A percentile compares a stretch with the other conserved stretches of the same genome.
Evolutionary conservation across 129 eudicot genomes (phyloP).

Genomic region (carrot (Daucus carota)): DNA sequence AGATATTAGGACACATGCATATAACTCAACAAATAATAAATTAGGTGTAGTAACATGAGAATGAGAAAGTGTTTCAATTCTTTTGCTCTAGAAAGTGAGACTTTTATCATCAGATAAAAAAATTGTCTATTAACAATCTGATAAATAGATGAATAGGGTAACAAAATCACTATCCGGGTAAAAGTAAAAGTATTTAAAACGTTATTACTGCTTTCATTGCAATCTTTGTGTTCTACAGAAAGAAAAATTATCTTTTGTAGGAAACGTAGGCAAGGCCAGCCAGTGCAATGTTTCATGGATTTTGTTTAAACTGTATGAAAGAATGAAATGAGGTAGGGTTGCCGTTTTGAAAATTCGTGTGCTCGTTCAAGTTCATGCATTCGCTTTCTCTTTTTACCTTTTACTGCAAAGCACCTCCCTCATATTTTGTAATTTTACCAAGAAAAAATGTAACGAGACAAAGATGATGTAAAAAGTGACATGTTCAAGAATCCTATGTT

Average conservation of each 20-base stretch:
- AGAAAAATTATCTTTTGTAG: too few relatives aligned
- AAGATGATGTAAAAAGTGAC: neutral
- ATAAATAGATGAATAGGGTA: neutral
- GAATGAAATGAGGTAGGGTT: neutral
- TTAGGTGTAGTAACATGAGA: conserved; percentile 11
- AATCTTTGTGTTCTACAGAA: neutral
- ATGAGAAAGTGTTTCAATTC: conserved; percentile 12
- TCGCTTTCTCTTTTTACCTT: neutral
- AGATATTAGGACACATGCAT: neutral
- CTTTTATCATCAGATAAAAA: neutral
- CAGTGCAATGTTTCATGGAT: neutral
- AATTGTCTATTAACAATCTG: neutral
- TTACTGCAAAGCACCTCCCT: neutral
- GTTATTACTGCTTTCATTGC: neutral
- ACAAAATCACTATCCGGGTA: neutral
- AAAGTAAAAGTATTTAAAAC: neutral
- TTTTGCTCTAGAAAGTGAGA: neutral
- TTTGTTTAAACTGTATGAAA: neutral
- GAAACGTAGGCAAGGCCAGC: neutral
- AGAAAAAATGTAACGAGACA: neutral
- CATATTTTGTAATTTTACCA: neutral
- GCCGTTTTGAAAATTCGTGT: neutral
- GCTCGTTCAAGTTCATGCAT: neutral
- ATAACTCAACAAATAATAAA: neutral
- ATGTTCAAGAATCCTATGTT: neutral